Base-by-base conservation (phyloP, 2,329 filamentous ascomycete genomes). In the Thermothelomyces thermophilus region DNA sequence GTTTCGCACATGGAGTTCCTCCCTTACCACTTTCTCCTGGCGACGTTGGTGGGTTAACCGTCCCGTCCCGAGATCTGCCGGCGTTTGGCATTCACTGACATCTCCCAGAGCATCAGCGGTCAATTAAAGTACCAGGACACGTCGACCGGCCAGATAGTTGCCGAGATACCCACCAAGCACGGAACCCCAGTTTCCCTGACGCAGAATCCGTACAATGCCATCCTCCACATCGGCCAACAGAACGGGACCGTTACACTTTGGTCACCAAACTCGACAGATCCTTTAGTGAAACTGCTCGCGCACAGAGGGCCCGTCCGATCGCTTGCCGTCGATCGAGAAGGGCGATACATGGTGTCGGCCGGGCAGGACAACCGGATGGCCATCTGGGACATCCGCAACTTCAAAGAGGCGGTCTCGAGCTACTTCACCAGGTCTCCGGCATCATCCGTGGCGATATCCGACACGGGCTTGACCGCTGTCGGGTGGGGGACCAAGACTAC, bases 331-430 rank as follows among this genome's bases (percentile, higher is more conserved):
- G 91, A 98, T 64, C 80, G 90, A 52, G 87, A 91, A 65, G 93
- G 93, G 19, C 82, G 86, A 50, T 98, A 96, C 71, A 96, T 97
- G 91, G 89, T 95, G 10, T 89, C 90, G 3, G 84, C 88, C 0
- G 91, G 90, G 1, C 89, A 95, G 64, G 91, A 96, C 65, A 76
- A 83, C 58, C 88, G 86, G 64, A 94, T 95, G 86, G 83, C 86
- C n/a, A 83, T 95, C 11, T 96, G 91, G 90, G 91, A 97, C 65
- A 84, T 97, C 55, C 82, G 91, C 37, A 95, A 89, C 79, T 93
- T 94, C 73, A 89, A 86, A 60, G 89, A 95, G 63, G 52, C 55
- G 3, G 85, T 98, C 22, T 87, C 93, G 70, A 88, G 78, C 59
- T 97, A 97, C 71, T 88, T 84, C 56, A 87, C 90, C 31, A 80